Base-by-base conservation (phyloP, 1,284 basidiomycete species). In the Apiotrichum laibachii region DNA sequence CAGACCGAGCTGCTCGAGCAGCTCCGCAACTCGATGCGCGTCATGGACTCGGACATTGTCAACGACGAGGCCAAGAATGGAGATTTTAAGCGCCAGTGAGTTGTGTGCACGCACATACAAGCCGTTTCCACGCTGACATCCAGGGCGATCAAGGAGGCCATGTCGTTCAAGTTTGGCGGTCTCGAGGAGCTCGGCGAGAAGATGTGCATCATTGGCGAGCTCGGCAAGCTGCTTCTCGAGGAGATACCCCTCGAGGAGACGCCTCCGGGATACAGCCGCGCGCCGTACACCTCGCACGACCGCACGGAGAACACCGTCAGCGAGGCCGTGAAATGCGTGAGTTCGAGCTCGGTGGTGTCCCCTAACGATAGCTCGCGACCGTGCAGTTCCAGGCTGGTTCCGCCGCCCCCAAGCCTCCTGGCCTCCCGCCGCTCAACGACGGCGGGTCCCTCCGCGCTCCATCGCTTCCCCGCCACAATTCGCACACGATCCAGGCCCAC, bases 111-210 rank as follows among this genome's bases (percentile, higher is more conserved):
- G n/a, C 8, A 3, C 15, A 8, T 35, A 11, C 15, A 6, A 16
- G 10, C 12, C 15, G 12, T 11, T 16, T 9, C 15, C 18, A 21
- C 33, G 55, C 57, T 60, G 31, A 60, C 56, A 10, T 1, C 9
- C 57, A 75, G 73, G 50, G 62, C 70, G 2, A 61, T 74, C 5
- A 85, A 84, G 64, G 82, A 85, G 57, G 90, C 88, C 76, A 85
- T 96, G 82, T 85, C 85, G 1, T 80, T 90, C 71, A 95, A 95
- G 80, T 93, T 93, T 71, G 92, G 90, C 34, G 92, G 90, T 1
- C 77, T 96, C 46, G 79, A 88, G 59, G 93, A 96, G 77, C 86
- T 86, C 57, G 90, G 88, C 49, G 89, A 93, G 78, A 94, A 92
- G 79, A 86, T 90, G 61, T 72, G 91, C 85, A 89, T 95, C 66